Conservation (phyloP, 257 asterid species). For the Solanum tarijense region DNA sequence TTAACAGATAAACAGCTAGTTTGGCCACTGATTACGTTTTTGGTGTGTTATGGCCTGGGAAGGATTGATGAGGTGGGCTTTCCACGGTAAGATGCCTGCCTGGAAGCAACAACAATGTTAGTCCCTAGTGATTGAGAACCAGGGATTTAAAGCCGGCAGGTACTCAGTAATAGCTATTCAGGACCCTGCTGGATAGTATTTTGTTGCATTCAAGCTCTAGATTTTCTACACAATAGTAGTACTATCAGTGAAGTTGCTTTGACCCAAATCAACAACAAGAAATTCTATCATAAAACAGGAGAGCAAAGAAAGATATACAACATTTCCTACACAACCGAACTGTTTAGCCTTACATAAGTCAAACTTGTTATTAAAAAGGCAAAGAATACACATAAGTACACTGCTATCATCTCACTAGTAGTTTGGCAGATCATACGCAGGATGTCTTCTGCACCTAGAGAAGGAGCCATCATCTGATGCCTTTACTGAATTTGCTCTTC, state of each 20-base stretch:
- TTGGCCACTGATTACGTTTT: slow-evolving; percentile 52
- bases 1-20: slow-evolving; percentile 66
- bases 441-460: slow-evolving; percentile 8
- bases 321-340: not conserved
- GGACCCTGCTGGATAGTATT: not conserved
- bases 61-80: slow-evolving; percentile 62
- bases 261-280: not conserved
- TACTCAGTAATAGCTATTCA: not conserved
- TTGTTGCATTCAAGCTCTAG: not conserved
- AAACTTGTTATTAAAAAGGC: not conserved
- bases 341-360: not conserved
- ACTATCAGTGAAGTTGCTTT: not conserved
- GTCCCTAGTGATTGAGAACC: not conserved
- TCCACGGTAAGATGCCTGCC: slow-evolving; percentile 87
- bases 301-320: not conserved
- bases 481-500: slow-evolving; percentile 30
- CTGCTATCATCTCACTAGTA: not conserved
- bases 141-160: not conserved
- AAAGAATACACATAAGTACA: not conserved
- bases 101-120: slow-evolving; percentile 62
- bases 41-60: slow-evolving; percentile 64
- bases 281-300: not conserved
- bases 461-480: slow-evolving; percentile 9
- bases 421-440: not conserved
- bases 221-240: not conserved